Evolutionary conservation across 179 eudicot species (phyloP), one percentile per base, ranked within the genome.

Genomic region (Spinacia oleracea): DNA sequence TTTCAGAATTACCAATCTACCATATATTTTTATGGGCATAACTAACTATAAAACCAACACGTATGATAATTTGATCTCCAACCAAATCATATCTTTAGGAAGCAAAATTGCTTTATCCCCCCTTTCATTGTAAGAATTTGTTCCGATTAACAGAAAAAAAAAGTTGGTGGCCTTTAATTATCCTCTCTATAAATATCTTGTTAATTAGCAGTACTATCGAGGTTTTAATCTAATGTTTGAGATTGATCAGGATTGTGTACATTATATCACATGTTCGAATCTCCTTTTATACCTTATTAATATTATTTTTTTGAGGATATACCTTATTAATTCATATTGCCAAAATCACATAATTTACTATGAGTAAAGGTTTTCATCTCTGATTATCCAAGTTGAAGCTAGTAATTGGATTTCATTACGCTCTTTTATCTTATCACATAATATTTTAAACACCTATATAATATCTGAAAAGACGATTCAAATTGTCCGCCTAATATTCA

Each of bases 151-250:
- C 66, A 27, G 4, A 35, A 11, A 9, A 35, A 11, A 9, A 65
- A 76, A 51, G 73, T 67, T 51, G 64, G 53, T 51, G 79, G 64
- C 73, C 73, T 67, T 51, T 77, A 65, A 65, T 65, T 6, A 4
- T 21, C 32, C 15, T 72, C 63, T 29, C 53, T 72, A 53, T 14
- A 34, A 14, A 51, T 31, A 50, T 34, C 64, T 35, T 7, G 5
- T 7, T 35, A 35, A 66, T 66, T 66, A 66, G 46, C 70, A 32
- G 9, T 23, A 20, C 69, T 23, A 14, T 64, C 34, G n/a, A n/a
- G n/a, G n/a, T n/a, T n/a, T n/a, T n/a, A n/a, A n/a, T n/a, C n/a
- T n/a, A n/a, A n/a, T n/a, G n/a, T n/a, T n/a, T n/a, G n/a, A n/a
- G n/a, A n/a, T n/a, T n/a, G n/a, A n/a, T n/a, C n/a, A n/a, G n/a